Percentiles rank a stretch among this genome's conserved stretches.
These are phyloP conservation scores for Hanseniaspora clermontiae DNA, from an alignment of 805 yeast species.

Conservation along the genomic window DNA sequence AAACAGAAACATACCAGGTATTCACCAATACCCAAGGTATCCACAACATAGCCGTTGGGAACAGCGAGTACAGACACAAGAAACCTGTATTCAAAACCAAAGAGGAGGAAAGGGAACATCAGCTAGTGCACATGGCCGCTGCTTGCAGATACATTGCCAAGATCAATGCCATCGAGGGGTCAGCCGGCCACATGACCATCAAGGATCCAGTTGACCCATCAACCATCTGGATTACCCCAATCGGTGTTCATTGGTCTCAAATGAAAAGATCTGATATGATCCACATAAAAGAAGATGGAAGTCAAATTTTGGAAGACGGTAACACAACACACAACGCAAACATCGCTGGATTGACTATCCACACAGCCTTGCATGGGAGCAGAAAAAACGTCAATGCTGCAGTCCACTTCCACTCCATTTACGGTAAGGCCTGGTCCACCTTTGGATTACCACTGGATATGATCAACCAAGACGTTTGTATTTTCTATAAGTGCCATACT, in stretches of 20 bases:
- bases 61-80: conserved; percentile 15
- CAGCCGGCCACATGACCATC: conserved; percentile 76
- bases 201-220: conserved; percentile 71
- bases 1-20: conserved; percentile 4
- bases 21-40: conserved; percentile 17
- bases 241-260: conserved; percentile 60
- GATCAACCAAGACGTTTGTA: conserved; percentile 66
- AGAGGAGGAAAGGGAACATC: conserved; percentile 19
- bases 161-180: conserved; percentile 61
- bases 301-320: conserved; percentile 40
- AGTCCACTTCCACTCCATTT: conserved; percentile 51
- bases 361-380: conserved; percentile 49
- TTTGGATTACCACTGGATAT: conserved; percentile 56
- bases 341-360: conserved; percentile 58
- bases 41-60: conserved; percentile 19
- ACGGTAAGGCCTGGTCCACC: conserved; percentile 52
- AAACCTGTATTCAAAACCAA: conserved; percentile 18
- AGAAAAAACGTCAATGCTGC: conserved; percentile 60
- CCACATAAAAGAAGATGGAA: conserved; percentile 43
- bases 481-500: conserved; percentile 49
- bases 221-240: conserved; percentile 83
- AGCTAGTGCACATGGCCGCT: conserved; percentile 61
- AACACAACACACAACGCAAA: conserved; percentile 37
- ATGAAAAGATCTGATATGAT: conserved; percentile 53
- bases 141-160: conserved; percentile 77